Evolutionary conservation across 352 stramenopile species (phyloP), one percentile per base, ranked within the genome.

Genomic region (Globisporangium canariense): DNA sequence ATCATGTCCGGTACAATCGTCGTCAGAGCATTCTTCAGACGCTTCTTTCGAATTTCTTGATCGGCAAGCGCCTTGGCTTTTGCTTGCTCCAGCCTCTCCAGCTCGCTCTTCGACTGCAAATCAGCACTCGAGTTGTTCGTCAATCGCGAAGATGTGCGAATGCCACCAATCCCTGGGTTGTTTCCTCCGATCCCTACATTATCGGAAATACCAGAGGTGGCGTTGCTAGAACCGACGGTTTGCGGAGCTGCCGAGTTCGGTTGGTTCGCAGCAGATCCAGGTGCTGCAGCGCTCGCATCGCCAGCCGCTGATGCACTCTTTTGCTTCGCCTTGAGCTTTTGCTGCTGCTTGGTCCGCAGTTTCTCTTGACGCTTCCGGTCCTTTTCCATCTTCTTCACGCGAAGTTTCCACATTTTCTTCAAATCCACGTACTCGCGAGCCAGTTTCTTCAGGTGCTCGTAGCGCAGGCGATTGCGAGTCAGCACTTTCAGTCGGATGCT

Each of bases 1-100:
- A 96, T 66, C 88, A 96, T 96, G 47, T 94, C 86, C 14, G 88
- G 88, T 30, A 96, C 81, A n/a, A 94, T 63, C 0, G 86, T 92
- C 51, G 87, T 84, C 47, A 93, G 71, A 5, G 88, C 88, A 41
- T 92, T 93, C 70, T 93, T 93, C 0, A 96, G 62, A 10, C 86
- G 76, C 54, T 93, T 94, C 55, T 91, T 92, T 2, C 84, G 78
- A 16, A 90, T 71, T 64, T 96, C 88, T 68, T 94, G 88, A 30
- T 96, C 88, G 25, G 87, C 70, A 5, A 93, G 51, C 28, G 78
- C 84, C 58, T 92, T 81, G 16, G 76, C 79, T 58, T 90, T 91
- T 4, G 81, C 81, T 60, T 92, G 82, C 58, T 95, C 84, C 47
- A 95, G 76, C 66, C 90, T 93, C 62, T 95, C 86, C 49, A 95